These are phyloP conservation scores for Pulveroboletus ravenelii DNA, from an alignment of 768 basidiomycete genomes.

Conservation along the genomic window DNA sequence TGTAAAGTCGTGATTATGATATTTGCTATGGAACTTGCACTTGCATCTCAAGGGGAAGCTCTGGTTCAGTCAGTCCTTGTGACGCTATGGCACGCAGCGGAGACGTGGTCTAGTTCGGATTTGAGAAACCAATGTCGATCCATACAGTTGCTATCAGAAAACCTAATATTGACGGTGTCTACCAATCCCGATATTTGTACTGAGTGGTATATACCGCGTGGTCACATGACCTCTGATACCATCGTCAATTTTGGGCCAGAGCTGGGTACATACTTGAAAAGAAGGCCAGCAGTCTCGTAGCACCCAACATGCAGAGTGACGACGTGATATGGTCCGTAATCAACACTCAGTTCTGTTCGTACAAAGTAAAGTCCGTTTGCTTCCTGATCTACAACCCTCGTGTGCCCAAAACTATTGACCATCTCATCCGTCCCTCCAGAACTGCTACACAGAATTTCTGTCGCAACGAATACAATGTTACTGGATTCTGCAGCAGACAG, in stretches of 20 bases:
- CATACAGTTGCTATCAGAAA: no score
- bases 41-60: not conserved
- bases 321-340: constrained; percentile 98
- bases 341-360: constrained; percentile 94
- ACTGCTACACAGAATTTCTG: constrained; percentile 97
- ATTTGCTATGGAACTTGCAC: not conserved
- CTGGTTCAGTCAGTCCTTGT: not conserved
- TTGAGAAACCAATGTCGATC: not conserved
- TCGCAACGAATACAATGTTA: constrained; percentile 97
- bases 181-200: no score
- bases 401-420: constrained; percentile 8
- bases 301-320: constrained; percentile 75
- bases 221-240: constrained; percentile 10
- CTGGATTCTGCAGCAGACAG: constrained; percentile 90
- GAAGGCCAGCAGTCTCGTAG: not conserved
- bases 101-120: not conserved
- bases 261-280: not conserved
- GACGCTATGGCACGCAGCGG: not conserved
- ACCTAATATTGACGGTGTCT: no score
- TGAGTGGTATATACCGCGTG: no score
- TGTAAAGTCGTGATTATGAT: not conserved
- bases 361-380: constrained; percentile 91
- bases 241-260: not conserved
- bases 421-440: constrained; percentile 37
- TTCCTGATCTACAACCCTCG: not conserved